A percentile compares a stretch with the other conserved stretches of the same genome.
Conservation (phyloP, 805 yeast genomes). For the Dipodascus albidus region DNA sequence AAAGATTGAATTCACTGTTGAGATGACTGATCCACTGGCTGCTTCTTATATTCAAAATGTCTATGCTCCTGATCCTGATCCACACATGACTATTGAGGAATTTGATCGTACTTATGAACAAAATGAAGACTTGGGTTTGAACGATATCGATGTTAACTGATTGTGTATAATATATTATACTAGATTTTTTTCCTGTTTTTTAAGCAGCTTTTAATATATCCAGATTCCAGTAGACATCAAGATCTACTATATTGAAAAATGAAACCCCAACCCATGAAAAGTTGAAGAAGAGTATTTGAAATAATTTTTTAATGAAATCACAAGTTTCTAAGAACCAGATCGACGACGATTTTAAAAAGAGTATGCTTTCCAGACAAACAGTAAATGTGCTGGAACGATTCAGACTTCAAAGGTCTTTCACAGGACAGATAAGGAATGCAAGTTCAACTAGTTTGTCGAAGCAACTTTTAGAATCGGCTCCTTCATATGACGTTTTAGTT, state of each 20-base stretch:
- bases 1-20: conserved; percentile 65
- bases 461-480: conserved; percentile 3
- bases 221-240: too few species aligned
- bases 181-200: neutral
- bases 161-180: conserved; percentile 7
- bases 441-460: neutral
- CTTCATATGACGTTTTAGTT: conserved; percentile 54
- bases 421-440: conserved; percentile 6
- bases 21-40: conserved; percentile 92
- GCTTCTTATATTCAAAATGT: conserved; percentile 93
- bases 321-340: too few species aligned
- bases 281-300: too few species aligned
- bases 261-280: too few species aligned
- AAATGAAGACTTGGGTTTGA: conserved; percentile 83
- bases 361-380: too few species aligned
- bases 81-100: conserved; percentile 86
- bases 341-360: too few species aligned
- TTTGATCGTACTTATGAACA: conserved; percentile 81
- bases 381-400: too few species aligned
- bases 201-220: too few species aligned
- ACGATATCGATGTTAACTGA: conserved; percentile 27
- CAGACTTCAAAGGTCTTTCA: too few species aligned
- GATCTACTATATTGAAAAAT: too few species aligned
- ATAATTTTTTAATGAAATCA: too few species aligned
- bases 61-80: conserved; percentile 98